A percentile compares a stretch with the other conserved stretches of the same genome.
Conservation (phyloP, 768 basidiomycete genomes). For the Hemileccinum rubropunctum region DNA sequence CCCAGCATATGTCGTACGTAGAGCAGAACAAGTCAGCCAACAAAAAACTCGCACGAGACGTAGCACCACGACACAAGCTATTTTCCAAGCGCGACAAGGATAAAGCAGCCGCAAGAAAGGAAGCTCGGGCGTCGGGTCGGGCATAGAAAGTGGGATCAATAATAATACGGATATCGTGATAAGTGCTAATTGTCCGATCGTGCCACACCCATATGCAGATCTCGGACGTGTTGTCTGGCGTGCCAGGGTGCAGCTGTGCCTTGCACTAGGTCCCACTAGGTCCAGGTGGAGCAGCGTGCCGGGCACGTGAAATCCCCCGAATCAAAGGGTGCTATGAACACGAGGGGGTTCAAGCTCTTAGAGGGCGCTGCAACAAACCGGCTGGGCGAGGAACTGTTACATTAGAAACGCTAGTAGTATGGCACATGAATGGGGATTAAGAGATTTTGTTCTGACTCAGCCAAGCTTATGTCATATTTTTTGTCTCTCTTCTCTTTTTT, state of each 20-base stretch:
- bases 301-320: conserved; percentile 31
- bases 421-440: too few relatives aligned
- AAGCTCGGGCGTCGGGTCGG: conserved; percentile 34
- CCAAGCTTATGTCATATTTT: background rate
- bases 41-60: conserved; percentile 62
- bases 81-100: conserved; percentile 84
- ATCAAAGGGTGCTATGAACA: conserved; percentile 25
- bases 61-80: conserved; percentile 65
- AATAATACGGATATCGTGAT: conserved; percentile 9
- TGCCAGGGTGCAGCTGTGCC: conserved; percentile 17
- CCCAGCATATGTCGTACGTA: conserved; percentile 88
- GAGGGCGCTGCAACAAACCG: conserved; percentile 5
- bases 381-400: too few relatives aligned
- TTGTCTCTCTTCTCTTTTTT: background rate
- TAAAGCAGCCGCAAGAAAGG: conserved; percentile 52
- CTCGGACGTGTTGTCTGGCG: conserved; percentile 13
- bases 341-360: conserved; percentile 27
- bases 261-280: conserved; percentile 16
- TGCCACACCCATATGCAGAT: conserved; percentile 7
- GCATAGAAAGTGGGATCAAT: conserved; percentile 15
- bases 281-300: conserved; percentile 24
- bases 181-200: conserved; percentile 16
- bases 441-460: background rate
- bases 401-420: too few relatives aligned
- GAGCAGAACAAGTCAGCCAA: conserved; percentile 92